Base-by-base conservation (phyloP, 176 grass and related monocot species). In the Zoysia pacifica region DNA sequence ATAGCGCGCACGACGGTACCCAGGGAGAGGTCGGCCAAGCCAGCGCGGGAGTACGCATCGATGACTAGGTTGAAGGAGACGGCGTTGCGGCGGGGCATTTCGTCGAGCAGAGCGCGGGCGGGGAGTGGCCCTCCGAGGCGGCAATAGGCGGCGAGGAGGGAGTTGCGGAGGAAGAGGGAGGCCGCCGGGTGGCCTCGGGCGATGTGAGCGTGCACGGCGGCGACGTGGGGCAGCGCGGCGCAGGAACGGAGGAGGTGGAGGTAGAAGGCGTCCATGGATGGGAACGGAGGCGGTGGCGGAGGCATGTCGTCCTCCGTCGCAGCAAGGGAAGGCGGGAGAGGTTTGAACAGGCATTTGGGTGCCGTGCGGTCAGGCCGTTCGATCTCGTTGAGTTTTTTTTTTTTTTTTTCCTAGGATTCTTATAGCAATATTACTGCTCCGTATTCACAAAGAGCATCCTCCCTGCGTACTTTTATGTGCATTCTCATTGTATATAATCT, bases 41-140 rank as follows among this genome's bases (percentile, higher is more conserved):
- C 85, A 2, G 55, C 47, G 43, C 79, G 93, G 59, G 75, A 58
- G 70, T 88, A 88, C 41, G 87, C 72, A 11, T 63, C 60, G 50
- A 97, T 86, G 73, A 93, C 79, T 11, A 86, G 77, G 69, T 93
- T 96, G 67, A 82, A 96, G 47, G 93, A 93, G 14, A 93, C 87
- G 47, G 82, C 65, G 76, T 90, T 87, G 48, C 60, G 59, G 15
- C 56, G 66, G 50, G 85, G 85, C 85, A 88, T 91, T 85, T 85
- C 74, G 78, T 97, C 93, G 50, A 97, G 82, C 90, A 96, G 45
- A 62, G 35, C 73, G 37, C 75, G 75, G 11, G 90, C 82, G 15
- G n/a, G 14, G 10, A 14, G 1, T 1, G 78, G n/a, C 5, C 71
- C 79, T 7, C 71, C 70, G 38, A 62, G 75, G 82, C 86, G 81